A percentile compares a stretch with the other conserved stretches of the same genome.
Conservation (phyloP, 176 grass and related monocot species). For the Musa schizocarpa region DNA sequence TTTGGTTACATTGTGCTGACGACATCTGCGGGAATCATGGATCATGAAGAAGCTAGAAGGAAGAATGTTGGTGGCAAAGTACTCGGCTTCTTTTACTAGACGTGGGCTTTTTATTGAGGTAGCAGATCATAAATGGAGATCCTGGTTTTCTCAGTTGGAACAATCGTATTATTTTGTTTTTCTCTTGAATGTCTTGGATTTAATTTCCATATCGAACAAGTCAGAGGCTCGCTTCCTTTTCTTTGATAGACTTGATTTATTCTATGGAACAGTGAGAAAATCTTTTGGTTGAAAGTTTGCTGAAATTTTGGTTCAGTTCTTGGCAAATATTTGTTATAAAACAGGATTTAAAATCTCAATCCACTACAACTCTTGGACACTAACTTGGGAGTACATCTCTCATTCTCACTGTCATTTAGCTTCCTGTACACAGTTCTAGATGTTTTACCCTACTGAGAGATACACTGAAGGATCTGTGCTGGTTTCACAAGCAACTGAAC, state of each 20-base stretch:
- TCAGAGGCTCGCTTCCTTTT: background rate
- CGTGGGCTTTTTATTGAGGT: background rate
- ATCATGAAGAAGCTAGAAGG: constrained; percentile 40
- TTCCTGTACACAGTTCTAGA: no score
- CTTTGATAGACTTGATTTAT: background rate
- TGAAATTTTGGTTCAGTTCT: no score
- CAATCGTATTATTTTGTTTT: background rate
- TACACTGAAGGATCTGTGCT: no score
- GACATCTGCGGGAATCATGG: constrained; percentile 49
- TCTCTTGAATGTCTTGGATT: background rate
- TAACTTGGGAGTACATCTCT: no score
- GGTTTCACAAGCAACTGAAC: no score
- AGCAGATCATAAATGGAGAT: background rate
- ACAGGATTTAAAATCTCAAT: no score
- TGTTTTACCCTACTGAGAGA: no score
- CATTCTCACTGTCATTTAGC: no score
- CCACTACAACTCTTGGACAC: no score
- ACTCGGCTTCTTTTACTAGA: constrained; percentile 53
- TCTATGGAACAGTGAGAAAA: background rate
- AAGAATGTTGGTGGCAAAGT: constrained; percentile 57
- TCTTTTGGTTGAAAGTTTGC: no score
- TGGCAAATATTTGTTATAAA: no score
- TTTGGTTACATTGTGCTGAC: constrained; percentile 59
- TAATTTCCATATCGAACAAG: background rate
- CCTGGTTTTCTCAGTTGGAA: background rate